Base-by-base conservation (phyloP, 75 land plant species). In the Selaginella tamariscina region DNA sequence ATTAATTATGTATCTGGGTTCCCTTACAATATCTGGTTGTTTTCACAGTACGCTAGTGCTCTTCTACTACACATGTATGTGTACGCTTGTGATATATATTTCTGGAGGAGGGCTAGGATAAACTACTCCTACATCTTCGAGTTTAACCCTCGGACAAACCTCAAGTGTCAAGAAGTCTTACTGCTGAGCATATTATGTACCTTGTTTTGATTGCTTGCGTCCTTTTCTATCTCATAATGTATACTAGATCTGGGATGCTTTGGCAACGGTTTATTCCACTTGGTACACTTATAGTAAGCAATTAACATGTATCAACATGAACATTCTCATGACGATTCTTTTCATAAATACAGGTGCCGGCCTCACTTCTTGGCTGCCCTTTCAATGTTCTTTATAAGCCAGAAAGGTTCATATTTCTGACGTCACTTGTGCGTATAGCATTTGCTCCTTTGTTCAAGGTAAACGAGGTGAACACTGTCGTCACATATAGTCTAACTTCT, bases 81-180 rank as follows among this genome's bases (percentile, higher is more conserved):
- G 76, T 80, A 78, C 56, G 81, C 75, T 54, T 62, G 78, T 68
- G 78, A 80, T 68, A 71, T 80, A 8, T 78, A 71, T 29, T 13
- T 66, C 29, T 80, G 82, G 82, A 64, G 64, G 22, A 69, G 81
- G 28, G 24, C 54, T 0, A 74, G 82, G 54, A 78, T 80, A 60
- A 80, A 73, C 56, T 77, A 78, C 54, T 68, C 76, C 2, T 68
- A 72, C 57, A 80, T 80, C 54, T 78, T 80, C 55, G 76, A 80
- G 72, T 78, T 77, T 56, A 49, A 55, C 1, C 81, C 81, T 2
- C 49, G 76, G 30, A 68, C 72, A 56, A 62, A 69, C 63, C 29
- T 80, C 9, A 64, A 70, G 1, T 30, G 65, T 54, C 72, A 57
- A 11, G 82, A 80, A 28, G 70, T 80, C 15, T 29, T 80, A 30